Evolutionary conservation across 1,284 basidiomycete species (phyloP), one percentile per base, ranked within the genome.

Genomic region (Phellopilus nigrolimitatus): DNA sequence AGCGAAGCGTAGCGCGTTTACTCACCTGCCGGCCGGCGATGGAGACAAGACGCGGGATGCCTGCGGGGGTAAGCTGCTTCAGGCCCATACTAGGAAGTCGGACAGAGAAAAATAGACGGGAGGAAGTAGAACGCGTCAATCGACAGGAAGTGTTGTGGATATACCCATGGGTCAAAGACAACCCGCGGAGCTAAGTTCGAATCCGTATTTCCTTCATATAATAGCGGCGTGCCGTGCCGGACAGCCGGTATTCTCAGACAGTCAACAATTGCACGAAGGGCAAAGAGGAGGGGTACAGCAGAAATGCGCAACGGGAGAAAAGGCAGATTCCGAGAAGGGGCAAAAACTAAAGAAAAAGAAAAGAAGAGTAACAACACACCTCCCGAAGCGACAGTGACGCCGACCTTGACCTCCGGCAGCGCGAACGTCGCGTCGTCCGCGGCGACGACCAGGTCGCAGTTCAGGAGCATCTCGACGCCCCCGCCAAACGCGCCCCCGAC

Each of bases 381-480:
- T 60, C 91, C 91, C 60, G 84, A 80, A 8, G 77, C 70, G 7
- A 87, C 89, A 19, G 85, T 65, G 1, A 91, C 90, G 0, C 91
- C 91, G 37, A 87, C 75, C 64, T 82, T 84, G 2, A 91, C 91
- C 61, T 94, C 91, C 0, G 89, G 89, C 30, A 93, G 72, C 2
- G 79, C 87, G 55, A 95, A 85, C 51, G 76, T 79, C 4, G 87
- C 83, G 9, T 82, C 75, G 39, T 82, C 72, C 50, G 74, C 78
- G 1, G 89, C 84, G n/a, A 95, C 69, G 27, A 92, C 87, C 22
- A 93, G 64, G 63, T 94, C 91, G 58, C 88, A 91, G 57, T 93
- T 93, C 7, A 92, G 64, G 0, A 90, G 58, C 45, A 91, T 78
- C 63, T 94, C 91, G 37, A 81, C 73, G 1, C 89, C 91, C 3